Percentiles rank a stretch among this genome's conserved stretches.
Evolutionary conservation across 2,329 filamentous ascomycete genomes (phyloP).

Genomic region (Davidsoniella virescens): DNA sequence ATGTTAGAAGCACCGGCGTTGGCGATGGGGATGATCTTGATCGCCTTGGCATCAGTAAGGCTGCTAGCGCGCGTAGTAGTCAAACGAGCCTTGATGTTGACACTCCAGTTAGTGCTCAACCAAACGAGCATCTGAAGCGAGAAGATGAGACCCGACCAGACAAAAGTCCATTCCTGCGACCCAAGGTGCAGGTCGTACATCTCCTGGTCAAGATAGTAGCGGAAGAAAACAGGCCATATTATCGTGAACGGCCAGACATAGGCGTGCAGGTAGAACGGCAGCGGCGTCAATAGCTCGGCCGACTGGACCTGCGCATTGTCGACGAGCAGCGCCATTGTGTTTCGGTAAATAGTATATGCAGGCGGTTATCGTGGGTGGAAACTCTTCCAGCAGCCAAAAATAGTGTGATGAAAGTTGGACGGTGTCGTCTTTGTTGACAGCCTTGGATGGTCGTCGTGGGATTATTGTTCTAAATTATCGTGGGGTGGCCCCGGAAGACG

Average conservation of each 20-base stretch:
- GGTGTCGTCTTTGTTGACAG: too few species aligned
- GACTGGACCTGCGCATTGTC: conserved; percentile 79
- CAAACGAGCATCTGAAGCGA: conserved; percentile 78
- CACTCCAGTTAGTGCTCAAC: conserved; percentile 96
- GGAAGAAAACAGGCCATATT: conserved; percentile 81
- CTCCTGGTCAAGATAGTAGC: conserved; percentile 67
- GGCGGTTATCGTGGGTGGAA: neutral
- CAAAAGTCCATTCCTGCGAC: conserved; percentile 95
- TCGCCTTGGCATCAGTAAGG: conserved; percentile 60
- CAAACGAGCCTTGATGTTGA: conserved; percentile 68
- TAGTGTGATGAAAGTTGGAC: too few species aligned
- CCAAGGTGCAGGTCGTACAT: conserved; percentile 84
- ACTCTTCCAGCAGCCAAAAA: neutral
- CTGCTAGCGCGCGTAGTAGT: conserved; percentile 56
- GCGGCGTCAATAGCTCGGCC: conserved; percentile 74
- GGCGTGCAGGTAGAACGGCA: conserved; percentile 63
- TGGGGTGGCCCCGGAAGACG: neutral
- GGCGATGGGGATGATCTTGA: conserved; percentile 80
- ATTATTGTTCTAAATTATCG: neutral
- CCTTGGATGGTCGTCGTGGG: too few species aligned
- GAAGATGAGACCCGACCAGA: conserved; percentile 78
- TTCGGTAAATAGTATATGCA: neutral
- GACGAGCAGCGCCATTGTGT: conserved; percentile 60
- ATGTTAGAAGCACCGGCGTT: conserved; percentile 87
- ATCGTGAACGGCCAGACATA: conserved; percentile 91